These are phyloP conservation scores for Dryas octopetala DNA, from an alignment of 306 rosid genomes.

Conservation along the genomic window DNA sequence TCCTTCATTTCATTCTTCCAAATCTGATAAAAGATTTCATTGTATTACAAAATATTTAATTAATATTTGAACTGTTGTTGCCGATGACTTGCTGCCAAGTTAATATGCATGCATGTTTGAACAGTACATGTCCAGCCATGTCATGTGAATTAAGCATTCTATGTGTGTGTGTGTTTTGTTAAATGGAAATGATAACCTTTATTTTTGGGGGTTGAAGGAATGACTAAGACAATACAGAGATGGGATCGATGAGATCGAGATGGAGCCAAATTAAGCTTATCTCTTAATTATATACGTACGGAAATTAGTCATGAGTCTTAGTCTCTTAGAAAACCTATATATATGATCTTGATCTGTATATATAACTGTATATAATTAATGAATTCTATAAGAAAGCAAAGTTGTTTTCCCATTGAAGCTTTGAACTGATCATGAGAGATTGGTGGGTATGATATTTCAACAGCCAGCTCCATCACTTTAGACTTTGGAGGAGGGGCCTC, in stretches of 20 bases:
- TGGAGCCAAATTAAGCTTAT: slow-evolving; percentile 26
- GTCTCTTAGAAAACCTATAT: background rate
- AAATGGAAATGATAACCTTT: too few species aligned
- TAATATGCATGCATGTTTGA: too few species aligned
- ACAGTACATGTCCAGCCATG: too few species aligned
- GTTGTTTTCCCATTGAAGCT: slow-evolving; percentile 35
- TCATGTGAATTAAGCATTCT: too few species aligned
- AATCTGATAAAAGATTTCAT: too few species aligned
- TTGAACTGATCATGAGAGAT: slow-evolving; percentile 35
- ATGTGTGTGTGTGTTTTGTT: too few species aligned
- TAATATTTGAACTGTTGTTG: too few species aligned
- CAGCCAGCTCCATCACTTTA: slow-evolving; percentile 22
- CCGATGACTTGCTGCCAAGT: too few species aligned
- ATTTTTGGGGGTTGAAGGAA: background rate
- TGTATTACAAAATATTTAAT: too few species aligned
- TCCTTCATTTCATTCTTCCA: too few species aligned
- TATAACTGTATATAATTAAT: too few species aligned
- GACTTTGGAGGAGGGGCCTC: slow-evolving; percentile 54
- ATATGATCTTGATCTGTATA: background rate
- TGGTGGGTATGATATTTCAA: slow-evolving; percentile 45
- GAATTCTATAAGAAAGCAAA: background rate
- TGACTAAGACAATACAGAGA: slow-evolving; percentile 28
- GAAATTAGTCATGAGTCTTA: background rate
- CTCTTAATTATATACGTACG: slow-evolving; percentile 7
- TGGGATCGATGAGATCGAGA: too few species aligned